phyloP scores from a whole-genome alignment of 257 asterid genomes.

The Nicotiana benthamiana region DNA sequence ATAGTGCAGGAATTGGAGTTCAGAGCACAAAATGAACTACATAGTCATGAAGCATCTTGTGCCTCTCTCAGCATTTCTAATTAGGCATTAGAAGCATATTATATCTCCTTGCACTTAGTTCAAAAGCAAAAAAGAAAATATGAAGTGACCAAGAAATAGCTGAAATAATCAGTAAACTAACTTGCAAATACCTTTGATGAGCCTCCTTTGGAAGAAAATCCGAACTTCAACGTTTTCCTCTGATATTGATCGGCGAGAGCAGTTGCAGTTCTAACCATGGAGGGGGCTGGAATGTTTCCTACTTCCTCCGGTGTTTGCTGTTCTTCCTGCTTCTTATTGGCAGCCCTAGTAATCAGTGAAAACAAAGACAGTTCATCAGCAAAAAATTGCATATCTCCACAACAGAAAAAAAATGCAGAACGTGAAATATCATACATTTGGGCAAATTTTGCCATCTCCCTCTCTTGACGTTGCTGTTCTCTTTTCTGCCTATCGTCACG shows the following conservation, averaged over 20 bases:
- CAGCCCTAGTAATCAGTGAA: conserved; percentile 48
- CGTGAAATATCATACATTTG: conserved; percentile 48
- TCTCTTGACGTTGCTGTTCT: conserved; percentile 87
- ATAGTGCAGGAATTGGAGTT: background rate
- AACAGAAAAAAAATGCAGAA: background rate
- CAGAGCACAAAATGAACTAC: background rate
- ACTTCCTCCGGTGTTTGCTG: conserved; percentile 54
- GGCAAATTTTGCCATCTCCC: conserved; percentile 82
- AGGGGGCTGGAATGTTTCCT: conserved; percentile 22
- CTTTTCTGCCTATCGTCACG: conserved; percentile 96
- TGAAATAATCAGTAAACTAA: background rate
- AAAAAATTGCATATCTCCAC: background rate
- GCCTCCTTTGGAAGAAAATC: conserved; percentile 75
- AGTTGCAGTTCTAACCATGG: conserved; percentile 50
- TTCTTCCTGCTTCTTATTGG: conserved; percentile 64
- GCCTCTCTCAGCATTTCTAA: background rate
- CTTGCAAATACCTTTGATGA: conserved; percentile 44
- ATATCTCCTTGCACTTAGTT: background rate
- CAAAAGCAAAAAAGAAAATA: background rate
- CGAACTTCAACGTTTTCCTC: conserved; percentile 77
- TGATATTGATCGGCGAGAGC: conserved; percentile 87
- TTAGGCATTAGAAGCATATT: background rate
- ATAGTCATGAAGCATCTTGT: background rate
- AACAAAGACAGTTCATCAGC: background rate
- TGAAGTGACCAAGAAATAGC: background rate